These are phyloP conservation scores for Fusarium oxysporum DNA, from an alignment of 2,329 filamentous ascomycete species.

Conservation along the genomic window DNA sequence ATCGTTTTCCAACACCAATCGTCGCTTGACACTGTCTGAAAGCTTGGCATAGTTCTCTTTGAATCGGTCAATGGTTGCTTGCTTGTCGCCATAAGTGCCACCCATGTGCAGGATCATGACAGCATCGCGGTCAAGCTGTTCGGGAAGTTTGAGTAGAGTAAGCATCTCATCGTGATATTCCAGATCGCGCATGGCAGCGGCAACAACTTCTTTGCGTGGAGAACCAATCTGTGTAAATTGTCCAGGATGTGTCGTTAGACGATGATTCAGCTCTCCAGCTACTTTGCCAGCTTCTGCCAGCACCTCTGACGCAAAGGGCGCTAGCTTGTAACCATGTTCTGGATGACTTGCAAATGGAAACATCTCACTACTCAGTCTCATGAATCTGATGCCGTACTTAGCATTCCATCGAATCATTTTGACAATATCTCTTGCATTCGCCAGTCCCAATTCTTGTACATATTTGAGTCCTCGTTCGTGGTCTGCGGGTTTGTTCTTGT, in stretches of 20 bases:
- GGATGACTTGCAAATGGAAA: slow-evolving; percentile 94
- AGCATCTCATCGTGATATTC: slow-evolving; percentile 91
- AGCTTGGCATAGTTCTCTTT: slow-evolving; percentile 77
- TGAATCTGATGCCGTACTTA: slow-evolving; percentile 89
- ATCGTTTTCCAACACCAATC: slow-evolving; percentile 92
- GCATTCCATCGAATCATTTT: slow-evolving; percentile 96
- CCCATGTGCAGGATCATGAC: slow-evolving; percentile 97
- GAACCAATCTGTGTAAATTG: slow-evolving; percentile 94
- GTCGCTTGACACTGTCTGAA: slow-evolving; percentile 77
- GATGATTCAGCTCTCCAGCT: slow-evolving; percentile 81
- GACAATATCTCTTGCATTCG: slow-evolving; percentile 83
- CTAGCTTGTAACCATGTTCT: slow-evolving; percentile 86
- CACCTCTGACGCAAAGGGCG: slow-evolving; percentile 82
- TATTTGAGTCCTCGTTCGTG: slow-evolving; percentile 75
- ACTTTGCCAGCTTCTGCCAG: slow-evolving; percentile 82
- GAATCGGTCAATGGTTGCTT: slow-evolving; percentile 81
- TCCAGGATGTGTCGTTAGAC: slow-evolving; percentile 90
- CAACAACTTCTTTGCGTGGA: slow-evolving; percentile 80
- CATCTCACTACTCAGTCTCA: slow-evolving; percentile 94
- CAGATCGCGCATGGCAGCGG: slow-evolving; percentile 81
- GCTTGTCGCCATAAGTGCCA: slow-evolving; percentile 88
- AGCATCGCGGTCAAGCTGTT: slow-evolving; percentile 84
- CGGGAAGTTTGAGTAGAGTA: slow-evolving; percentile 78
- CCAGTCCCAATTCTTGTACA: slow-evolving; percentile 80
- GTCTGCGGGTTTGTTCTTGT: slow-evolving; percentile 76